Conservation (phyloP, 2,329 filamentous ascomycete genomes). For the Periconia macrospinosa region DNA sequence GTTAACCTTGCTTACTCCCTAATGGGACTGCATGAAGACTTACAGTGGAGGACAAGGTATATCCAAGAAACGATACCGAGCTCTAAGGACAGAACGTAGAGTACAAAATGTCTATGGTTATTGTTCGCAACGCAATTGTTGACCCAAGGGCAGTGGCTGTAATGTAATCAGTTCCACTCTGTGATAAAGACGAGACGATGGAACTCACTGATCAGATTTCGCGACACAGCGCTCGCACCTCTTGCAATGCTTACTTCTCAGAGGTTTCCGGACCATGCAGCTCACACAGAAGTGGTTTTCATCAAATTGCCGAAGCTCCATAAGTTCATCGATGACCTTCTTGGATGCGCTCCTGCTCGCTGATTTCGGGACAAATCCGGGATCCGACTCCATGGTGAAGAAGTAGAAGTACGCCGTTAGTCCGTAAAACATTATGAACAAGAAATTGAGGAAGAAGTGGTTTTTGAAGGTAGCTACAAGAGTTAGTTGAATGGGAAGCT, state of each 20-base stretch:
- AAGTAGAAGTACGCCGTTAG: constrained; percentile 85
- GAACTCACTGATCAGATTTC: constrained; percentile 89
- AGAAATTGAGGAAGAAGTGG: constrained; percentile 75
- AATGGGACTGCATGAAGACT: constrained; percentile 31
- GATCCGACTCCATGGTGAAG: constrained; percentile 82
- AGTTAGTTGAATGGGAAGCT: constrained; percentile 30
- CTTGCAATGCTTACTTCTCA: constrained; percentile 95
- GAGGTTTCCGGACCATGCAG: constrained; percentile 90
- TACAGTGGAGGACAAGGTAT: constrained; percentile 72
- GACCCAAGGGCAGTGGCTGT: constrained; percentile 94
- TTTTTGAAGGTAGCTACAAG: constrained; percentile 63
- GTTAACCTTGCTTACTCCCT: constrained; percentile 25
- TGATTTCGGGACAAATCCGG: constrained; percentile 89
- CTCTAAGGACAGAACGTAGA: constrained; percentile 81
- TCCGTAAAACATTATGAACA: constrained; percentile 66
- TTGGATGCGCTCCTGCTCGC: constrained; percentile 89
- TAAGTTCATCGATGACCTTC: constrained; percentile 82
- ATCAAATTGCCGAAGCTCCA: constrained; percentile 86
- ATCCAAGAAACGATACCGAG: constrained; percentile 74
- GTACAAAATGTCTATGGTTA: constrained; percentile 92
- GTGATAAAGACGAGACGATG: neutral
- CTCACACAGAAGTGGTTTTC: constrained; percentile 90
- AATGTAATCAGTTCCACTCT: constrained; percentile 16
- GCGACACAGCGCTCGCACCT: constrained; percentile 90
- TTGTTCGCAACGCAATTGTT: constrained; percentile 95